Evolutionary conservation across 306 rosid species (phyloP).

Genomic region (Rubus parviflorus): DNA sequence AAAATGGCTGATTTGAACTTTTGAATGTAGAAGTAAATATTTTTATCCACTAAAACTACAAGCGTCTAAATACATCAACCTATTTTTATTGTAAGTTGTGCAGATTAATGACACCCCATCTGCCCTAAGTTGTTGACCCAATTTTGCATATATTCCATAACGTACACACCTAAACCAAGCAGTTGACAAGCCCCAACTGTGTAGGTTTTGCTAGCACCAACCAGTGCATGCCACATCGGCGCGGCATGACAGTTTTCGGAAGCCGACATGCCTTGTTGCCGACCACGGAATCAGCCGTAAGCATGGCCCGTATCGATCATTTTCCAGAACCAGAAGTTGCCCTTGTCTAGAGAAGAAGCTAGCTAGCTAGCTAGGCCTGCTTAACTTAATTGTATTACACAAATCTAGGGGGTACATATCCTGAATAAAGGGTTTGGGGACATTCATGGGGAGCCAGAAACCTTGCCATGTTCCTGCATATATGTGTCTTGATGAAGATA

Average conservation of each 20-base stretch:
- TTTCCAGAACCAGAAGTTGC: background rate
- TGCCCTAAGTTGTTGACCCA: no score
- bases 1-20: no score
- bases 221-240: background rate
- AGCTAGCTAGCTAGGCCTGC: background rate
- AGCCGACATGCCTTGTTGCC: background rate
- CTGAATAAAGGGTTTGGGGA: conserved; percentile 2
- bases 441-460: conserved; percentile 14
- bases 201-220: background rate
- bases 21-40: no score
- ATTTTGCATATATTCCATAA: background rate
- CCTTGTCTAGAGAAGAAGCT: background rate
- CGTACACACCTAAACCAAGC: background rate
- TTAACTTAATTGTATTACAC: background rate
- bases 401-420: conserved; percentile 1
- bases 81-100: no score
- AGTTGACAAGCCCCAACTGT: background rate
- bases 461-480: conserved; percentile 10
- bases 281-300: conserved; percentile 2
- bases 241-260: background rate
- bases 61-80: no score
- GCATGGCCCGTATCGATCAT: background rate
- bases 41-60: no score
- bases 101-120: no score
- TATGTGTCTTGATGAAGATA: background rate